Conservation (phyloP, 1,284 basidiomycete genomes). For the Ceratobasidium sp. region DNA sequence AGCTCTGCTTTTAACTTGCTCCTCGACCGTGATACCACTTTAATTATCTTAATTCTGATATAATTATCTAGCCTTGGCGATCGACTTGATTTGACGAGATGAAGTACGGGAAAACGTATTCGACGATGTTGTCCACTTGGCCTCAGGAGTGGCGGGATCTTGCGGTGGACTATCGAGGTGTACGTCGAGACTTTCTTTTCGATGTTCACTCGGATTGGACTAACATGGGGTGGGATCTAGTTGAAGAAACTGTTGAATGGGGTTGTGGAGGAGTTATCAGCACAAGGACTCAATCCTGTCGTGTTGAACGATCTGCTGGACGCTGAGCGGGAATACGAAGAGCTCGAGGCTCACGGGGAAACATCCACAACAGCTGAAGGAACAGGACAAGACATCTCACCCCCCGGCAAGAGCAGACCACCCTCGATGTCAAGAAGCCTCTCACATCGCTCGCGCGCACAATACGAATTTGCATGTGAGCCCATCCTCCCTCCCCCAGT, state of each 20-base stretch:
- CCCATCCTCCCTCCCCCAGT: neutral
- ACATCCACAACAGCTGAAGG: constrained; percentile 14
- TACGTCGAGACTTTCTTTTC: constrained; percentile 51
- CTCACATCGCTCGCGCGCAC: constrained; percentile 22
- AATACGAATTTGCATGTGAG: constrained; percentile 28
- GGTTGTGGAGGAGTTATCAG: constrained; percentile 82
- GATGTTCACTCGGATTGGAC: constrained; percentile 10
- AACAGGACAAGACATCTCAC: neutral
- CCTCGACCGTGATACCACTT: too few relatives aligned
- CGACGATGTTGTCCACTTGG: constrained; percentile 72
- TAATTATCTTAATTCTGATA: too few relatives aligned
- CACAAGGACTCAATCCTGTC: constrained; percentile 76
- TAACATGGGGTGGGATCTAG: constrained; percentile 55
- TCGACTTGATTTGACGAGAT: constrained; percentile 56
- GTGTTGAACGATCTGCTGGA: constrained; percentile 64
- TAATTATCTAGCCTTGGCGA: too few relatives aligned
- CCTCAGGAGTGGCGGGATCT: constrained; percentile 78
- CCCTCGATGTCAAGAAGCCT: neutral
- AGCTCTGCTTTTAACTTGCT: too few relatives aligned
- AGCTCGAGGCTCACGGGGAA: constrained; percentile 44
- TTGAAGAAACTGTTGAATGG: constrained; percentile 94
- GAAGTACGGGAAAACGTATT: constrained; percentile 86
- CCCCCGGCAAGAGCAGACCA: neutral
- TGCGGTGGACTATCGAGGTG: constrained; percentile 89
- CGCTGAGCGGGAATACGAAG: constrained; percentile 46